Conservation (phyloP, 2,329 filamentous ascomycete genomes). For the Apiospora rasikravindrae region DNA sequence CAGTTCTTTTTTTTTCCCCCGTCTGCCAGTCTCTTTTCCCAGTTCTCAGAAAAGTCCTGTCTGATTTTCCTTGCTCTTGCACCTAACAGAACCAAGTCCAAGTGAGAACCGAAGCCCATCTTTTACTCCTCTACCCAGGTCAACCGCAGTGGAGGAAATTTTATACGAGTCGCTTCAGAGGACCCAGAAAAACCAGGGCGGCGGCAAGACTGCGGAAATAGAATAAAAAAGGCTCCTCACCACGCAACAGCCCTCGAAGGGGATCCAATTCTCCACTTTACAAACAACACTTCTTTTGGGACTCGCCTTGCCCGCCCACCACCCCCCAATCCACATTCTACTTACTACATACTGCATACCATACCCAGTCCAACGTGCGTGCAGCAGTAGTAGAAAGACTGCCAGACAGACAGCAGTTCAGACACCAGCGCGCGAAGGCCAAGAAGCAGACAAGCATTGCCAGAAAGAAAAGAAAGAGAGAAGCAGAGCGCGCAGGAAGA, state of each 20-base stretch:
- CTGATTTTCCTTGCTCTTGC: slow-evolving; percentile 9
- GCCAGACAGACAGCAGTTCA: background rate
- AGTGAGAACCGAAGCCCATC: slow-evolving; percentile 17
- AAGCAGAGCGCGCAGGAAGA: background rate
- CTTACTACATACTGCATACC: slow-evolving; percentile 18
- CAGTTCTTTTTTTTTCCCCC: background rate
- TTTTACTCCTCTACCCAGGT: slow-evolving; percentile 6
- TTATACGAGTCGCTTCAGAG: background rate
- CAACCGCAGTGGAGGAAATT: slow-evolving; percentile 19
- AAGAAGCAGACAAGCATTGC: slow-evolving; percentile 3
- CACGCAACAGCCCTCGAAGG: slow-evolving; percentile 38
- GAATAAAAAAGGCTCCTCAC: slow-evolving; percentile 34
- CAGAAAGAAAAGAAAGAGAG: slow-evolving; percentile 15
- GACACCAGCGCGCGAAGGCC: background rate
- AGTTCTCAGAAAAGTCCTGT: slow-evolving; percentile 9
- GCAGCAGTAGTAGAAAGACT: slow-evolving; percentile 8
- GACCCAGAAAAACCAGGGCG: slow-evolving; percentile 10
- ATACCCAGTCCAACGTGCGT: slow-evolving; percentile 16
- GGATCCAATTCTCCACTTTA: slow-evolving; percentile 43
- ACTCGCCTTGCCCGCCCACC: slow-evolving; percentile 15
- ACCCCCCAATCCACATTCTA: slow-evolving; percentile 18
- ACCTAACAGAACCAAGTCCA: slow-evolving; percentile 14
- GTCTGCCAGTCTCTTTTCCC: background rate
- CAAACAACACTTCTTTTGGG: slow-evolving; percentile 33
- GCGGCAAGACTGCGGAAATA: slow-evolving; percentile 28